Conservation (phyloP, 208 protist genomes). For the Crithidia fasciculata region DNA sequence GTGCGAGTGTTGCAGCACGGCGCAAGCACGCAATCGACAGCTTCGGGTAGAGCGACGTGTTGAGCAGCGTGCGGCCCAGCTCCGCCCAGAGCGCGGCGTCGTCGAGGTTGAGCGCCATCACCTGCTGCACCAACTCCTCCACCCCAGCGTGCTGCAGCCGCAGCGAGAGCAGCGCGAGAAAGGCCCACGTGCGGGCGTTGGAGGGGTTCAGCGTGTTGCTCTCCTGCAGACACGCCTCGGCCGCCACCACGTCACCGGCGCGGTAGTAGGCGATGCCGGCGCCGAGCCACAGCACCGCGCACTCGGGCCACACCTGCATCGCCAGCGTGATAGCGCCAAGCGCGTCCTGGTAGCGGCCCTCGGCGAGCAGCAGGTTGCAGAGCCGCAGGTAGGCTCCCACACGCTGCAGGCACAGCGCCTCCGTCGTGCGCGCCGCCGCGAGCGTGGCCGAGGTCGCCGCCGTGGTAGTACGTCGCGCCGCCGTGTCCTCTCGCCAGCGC, state of each 20-base stretch:
- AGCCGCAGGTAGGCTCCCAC: constrained; percentile 69
- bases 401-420: constrained; percentile 19
- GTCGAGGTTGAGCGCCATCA: constrained; percentile 59
- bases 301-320: constrained; percentile 70
- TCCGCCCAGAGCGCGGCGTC: constrained; percentile 75
- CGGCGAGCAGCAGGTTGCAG: constrained; percentile 77
- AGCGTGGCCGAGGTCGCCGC: constrained; percentile 3
- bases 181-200: constrained; percentile 90
- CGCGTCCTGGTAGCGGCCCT: constrained; percentile 76
- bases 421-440: constrained; percentile 4
- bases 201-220: constrained; percentile 85
- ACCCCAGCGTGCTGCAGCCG: constrained; percentile 53
- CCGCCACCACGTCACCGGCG: constrained; percentile 53
- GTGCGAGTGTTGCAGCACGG: constrained; percentile 41
- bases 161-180: constrained; percentile 66
- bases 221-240: constrained; percentile 90
- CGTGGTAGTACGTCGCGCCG: constrained; percentile 3
- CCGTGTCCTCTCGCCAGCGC: constrained; percentile 16
- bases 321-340: constrained; percentile 76
- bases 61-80: constrained; percentile 73
- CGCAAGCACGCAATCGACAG: constrained; percentile 67
- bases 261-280: constrained; percentile 89
- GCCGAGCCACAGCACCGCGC: constrained; percentile 86
- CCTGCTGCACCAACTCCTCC: constrained; percentile 68
- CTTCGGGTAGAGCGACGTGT: constrained; percentile 27